Conservation (phyloP, 345 rosid species). For the Eucalyptus shirleyi region DNA sequence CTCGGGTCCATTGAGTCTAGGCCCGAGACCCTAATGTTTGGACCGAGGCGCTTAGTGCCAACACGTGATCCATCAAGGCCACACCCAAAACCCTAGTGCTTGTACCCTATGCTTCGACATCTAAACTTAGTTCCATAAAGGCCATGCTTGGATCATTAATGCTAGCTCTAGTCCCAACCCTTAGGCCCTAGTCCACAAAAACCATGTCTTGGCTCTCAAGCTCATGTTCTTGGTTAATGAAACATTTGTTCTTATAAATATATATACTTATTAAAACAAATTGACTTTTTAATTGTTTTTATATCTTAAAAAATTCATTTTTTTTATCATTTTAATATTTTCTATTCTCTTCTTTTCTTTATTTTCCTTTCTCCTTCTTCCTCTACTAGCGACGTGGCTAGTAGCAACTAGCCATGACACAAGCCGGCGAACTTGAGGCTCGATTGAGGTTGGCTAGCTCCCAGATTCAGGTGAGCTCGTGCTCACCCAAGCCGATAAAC, state of each 20-base stretch:
- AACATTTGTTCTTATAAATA: background rate
- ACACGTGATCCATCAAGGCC: background rate
- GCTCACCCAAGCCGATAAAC: too few relatives aligned
- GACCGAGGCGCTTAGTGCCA: fast-evolving
- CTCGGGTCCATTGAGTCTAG: fast-evolving
- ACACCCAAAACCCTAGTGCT: background rate
- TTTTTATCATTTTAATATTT: too few relatives aligned
- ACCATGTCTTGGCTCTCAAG: background rate
- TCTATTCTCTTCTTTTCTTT: fast-evolving
- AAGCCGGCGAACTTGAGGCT: fast-evolving
- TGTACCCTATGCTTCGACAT: fast-evolving
- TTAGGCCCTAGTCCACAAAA: background rate
- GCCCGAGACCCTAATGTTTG: fast-evolving
- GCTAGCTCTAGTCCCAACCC: background rate
- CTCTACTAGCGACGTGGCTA: fast-evolving
- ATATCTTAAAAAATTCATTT: too few relatives aligned
- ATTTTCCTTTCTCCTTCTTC: background rate
- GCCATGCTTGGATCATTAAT: fast-evolving
- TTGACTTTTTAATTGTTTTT: too few relatives aligned
- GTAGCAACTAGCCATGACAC: fast-evolving
- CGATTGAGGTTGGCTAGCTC: fast-evolving
- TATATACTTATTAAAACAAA: too few relatives aligned
- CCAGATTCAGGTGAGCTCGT: fast-evolving
- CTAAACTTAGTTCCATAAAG: too few relatives aligned
- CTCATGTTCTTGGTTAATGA: background rate